A percentile compares a stretch with the other conserved stretches of the same genome.
phyloP scores from a whole-genome alignment of 2,329 filamentous ascomycete genomes.

The Beauveria scarabaeidicola region DNA sequence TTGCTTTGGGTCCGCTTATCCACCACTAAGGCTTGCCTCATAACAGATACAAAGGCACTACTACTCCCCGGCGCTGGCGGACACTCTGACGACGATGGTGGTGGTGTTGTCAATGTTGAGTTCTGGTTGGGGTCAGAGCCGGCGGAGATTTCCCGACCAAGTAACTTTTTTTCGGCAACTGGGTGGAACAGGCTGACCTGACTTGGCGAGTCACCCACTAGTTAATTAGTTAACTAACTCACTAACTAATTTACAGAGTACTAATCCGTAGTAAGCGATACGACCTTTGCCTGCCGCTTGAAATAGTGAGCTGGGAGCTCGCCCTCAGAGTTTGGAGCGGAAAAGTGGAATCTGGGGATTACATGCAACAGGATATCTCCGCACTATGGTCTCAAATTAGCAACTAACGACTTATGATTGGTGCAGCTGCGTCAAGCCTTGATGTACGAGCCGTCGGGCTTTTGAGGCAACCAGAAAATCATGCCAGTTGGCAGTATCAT shows the following conservation, averaged over 20 bases:
- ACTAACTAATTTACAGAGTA: background rate
- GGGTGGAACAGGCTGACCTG: background rate
- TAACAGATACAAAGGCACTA: background rate
- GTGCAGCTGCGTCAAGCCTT: background rate
- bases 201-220: background rate
- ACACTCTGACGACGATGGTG: background rate
- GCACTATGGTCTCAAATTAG: background rate
- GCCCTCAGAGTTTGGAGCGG: background rate
- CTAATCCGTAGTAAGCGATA: too few species aligned
- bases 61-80: background rate
- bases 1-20: background rate
- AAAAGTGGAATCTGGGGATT: background rate
- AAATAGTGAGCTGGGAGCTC: background rate
- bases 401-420: background rate
- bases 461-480: background rate
- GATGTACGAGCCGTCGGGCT: background rate
- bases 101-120: background rate
- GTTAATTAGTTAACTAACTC: background rate
- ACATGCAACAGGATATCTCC: background rate
- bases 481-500: background rate
- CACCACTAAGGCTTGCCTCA: background rate
- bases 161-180: background rate
- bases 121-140: background rate
- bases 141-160: slow-evolving; percentile 10
- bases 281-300: background rate